Base-by-base conservation (phyloP, 1,284 basidiomycete genomes). In the Pulchroboletus neoregius region DNA sequence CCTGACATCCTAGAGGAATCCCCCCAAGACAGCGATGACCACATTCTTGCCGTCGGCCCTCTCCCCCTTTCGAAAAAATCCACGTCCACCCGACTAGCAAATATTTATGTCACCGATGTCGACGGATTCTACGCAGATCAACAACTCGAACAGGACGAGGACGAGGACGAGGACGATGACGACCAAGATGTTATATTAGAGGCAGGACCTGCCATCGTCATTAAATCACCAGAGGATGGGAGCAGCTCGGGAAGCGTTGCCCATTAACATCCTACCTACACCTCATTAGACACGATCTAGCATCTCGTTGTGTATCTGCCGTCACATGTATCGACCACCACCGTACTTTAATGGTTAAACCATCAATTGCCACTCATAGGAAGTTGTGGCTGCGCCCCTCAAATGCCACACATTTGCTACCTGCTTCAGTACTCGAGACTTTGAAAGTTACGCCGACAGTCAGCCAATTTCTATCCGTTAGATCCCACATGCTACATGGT, bases 121-220 rank as follows among this genome's bases (percentile, higher is more conserved):
- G 66, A 67, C n/a, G 43, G 39, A 24, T 59, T 68, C 37, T 70
- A 69, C 45, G 63, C 68, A 18, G 71, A 73, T 16, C 69, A 71
- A 33, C 71, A 71, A n/a, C 22, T 44, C 20, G 74, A 77, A 26
- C 54, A 53, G 32, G 58, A 59, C 6, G 49, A 60, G 2, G 59
- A 58, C 10, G 73, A 73, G 10, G 71, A 71, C 18, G 69, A 70
- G 10, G 81, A 82, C 20, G 69, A 70, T 12, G 81, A 82, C 50
- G 76, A 46, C 23, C 30, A 72, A 34, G 80, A 84, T 54, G 65
- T 85, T 24, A 82, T 86, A 57, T 63, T 87, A 50, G 83, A 86
- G 60, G 76, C 82, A 28, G 84, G 84, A 1, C 82, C 83, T 11
- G 71, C 76, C 18, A 64, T 78, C 23, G 61, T 74, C 16, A 60